These are phyloP conservation scores for Metarhizium guizhouense DNA, from an alignment of 2,329 filamentous ascomycete species.

Conservation along the genomic window DNA sequence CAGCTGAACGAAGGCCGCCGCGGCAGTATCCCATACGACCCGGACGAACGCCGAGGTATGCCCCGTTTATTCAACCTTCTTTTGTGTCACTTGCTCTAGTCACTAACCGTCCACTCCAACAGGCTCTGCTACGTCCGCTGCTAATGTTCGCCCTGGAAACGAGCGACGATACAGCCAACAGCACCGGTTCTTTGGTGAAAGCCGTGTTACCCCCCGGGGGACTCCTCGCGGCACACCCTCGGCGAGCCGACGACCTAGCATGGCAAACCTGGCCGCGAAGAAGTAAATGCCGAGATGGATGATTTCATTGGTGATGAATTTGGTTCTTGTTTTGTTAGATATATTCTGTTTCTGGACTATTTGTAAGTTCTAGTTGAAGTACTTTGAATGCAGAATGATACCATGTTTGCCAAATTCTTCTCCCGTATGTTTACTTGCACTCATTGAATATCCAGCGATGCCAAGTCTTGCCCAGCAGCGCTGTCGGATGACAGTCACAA, in stretches of 20 bases:
- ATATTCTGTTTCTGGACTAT: background rate
- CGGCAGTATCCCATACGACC: slow-evolving; percentile 17
- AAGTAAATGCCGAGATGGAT: background rate
- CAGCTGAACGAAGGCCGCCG: slow-evolving; percentile 19
- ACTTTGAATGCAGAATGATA: slow-evolving; percentile 1
- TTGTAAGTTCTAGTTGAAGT: background rate
- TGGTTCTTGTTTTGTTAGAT: background rate
- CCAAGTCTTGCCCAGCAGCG: background rate
- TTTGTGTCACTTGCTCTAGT: background rate
- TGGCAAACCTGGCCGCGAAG: slow-evolving; percentile 8
- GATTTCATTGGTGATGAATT: background rate
- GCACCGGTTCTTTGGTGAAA: slow-evolving; percentile 32
- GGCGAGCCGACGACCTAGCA: slow-evolving; percentile 23
- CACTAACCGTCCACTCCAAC: background rate
- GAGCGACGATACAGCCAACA: slow-evolving; percentile 28
- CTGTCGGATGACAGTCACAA: background rate
- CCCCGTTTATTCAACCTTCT: background rate
- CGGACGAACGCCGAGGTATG: slow-evolving; percentile 18
- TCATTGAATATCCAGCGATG: background rate
- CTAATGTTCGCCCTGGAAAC: slow-evolving; percentile 11
- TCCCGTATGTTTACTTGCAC: background rate
- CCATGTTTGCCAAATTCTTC: background rate
- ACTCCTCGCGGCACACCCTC: slow-evolving; percentile 29
- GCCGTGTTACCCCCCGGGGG: slow-evolving; percentile 27
- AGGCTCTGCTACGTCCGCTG: slow-evolving; percentile 13